phyloP scores from a whole-genome alignment of 2,329 filamentous ascomycete genomes.

The Botrytis byssoidea region DNA sequence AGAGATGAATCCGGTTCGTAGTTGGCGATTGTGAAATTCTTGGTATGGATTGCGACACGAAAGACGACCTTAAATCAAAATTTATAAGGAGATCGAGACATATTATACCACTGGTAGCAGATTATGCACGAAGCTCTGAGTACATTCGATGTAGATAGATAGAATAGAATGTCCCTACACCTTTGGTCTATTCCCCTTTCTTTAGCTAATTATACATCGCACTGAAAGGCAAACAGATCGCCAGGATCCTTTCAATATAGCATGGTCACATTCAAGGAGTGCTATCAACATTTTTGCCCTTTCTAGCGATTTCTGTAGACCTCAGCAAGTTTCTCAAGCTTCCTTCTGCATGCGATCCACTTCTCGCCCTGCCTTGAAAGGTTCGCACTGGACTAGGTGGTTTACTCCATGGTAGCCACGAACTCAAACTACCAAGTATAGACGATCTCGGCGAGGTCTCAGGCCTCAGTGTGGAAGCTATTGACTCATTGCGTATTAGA shows the following conservation, averaged over 20 bases:
- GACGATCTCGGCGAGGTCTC: conserved; percentile 28
- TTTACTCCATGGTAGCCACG: conserved; percentile 38
- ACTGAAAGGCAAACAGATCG: neutral
- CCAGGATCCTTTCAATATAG: neutral
- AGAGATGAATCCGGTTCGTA: neutral
- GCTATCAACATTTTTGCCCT: conserved; percentile 37
- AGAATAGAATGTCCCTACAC: neutral
- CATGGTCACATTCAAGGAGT: neutral
- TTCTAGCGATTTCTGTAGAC: conserved; percentile 38
- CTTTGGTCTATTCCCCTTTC: neutral
- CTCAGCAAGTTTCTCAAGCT: conserved; percentile 55
- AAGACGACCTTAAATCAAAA: neutral
- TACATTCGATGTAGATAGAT: neutral
- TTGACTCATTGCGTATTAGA: conserved; percentile 34
- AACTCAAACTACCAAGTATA: conserved; percentile 34
- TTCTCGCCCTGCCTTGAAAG: conserved; percentile 34
- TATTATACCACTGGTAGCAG: neutral
- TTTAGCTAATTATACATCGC: neutral
- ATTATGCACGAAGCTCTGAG: neutral
- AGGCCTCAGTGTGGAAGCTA: conserved; percentile 31
- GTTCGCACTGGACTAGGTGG: conserved; percentile 20
- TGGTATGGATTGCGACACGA: neutral
- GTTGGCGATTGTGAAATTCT: neutral
- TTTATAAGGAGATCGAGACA: neutral
- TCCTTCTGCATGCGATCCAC: conserved; percentile 52